Base-by-base conservation (phyloP, 225 moss, liverwort and hornwort species). In the Rhytidiadelphus loreus region DNA sequence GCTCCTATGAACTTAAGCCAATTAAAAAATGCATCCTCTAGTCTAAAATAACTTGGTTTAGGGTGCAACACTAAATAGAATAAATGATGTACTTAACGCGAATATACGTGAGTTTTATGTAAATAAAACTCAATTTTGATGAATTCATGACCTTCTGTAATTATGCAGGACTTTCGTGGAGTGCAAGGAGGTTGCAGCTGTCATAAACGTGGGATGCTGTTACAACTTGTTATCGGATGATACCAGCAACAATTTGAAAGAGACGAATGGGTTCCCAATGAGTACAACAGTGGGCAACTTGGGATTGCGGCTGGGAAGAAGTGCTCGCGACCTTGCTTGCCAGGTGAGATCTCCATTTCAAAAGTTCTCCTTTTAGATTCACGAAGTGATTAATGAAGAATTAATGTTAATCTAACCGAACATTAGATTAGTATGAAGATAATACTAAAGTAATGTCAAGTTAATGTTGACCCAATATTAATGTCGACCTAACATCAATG, bases 251-350 rank as follows among this genome's bases (percentile, higher is more conserved):
- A 71, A 77, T 25, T 57, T 59, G 86, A 89, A 87, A 61, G 78
- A 83, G 74, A 63, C 69, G 56, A 48, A 39, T 65, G 95, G 95
- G 57, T 95, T 95, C 89, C 94, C 94, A 13, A 88, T 95, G 85
- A 95, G 95, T 76, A 77, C 76, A 35, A 83, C 81, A 78, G 93
- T 94, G 60, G 29, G 39, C 77, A 92, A 81, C 53, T 84, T 95
- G 81, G 95, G 94, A 37, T 88, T 95, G 84, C 91, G 88, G 59
- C 83, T 95, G 84, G 94, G 92, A 88, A 92, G 93, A 89, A 94
- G 92, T 91, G 93, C 92, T 91, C 90, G 93, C 87, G 94, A 95
- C 86, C 93, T 95, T 87, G 94, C 95, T 77, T 95, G 94, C 87
- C 94, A 95, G 90, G 94, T 95, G 86, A 88, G 89, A 79, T 77